These are phyloP conservation scores for Leptodermis oblonga DNA, from an alignment of 257 asterid genomes.

Conservation along the genomic window DNA sequence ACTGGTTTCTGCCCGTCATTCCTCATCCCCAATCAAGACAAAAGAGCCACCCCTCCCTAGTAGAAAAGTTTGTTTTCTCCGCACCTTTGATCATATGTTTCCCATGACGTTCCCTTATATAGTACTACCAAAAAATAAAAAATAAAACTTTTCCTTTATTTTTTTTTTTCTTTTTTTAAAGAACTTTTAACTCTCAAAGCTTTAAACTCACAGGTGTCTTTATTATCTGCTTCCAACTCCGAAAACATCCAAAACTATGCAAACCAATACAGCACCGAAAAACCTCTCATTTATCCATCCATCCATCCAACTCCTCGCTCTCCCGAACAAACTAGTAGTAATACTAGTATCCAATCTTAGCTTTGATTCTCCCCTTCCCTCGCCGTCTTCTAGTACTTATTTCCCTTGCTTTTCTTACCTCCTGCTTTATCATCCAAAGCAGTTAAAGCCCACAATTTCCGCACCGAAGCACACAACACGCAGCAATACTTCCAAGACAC, in stretches of 20 bases:
- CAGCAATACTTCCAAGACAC: constrained; percentile 27
- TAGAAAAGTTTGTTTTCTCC: constrained; percentile 13
- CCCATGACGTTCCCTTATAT: constrained; percentile 13
- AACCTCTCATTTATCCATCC: not conserved
- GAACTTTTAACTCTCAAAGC: constrained; percentile 8
- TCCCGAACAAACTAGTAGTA: constrained; percentile 31
- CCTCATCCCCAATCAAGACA: constrained; percentile 51
- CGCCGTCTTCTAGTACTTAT: constrained; percentile 19
- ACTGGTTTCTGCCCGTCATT: constrained; percentile 47
- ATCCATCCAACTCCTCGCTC: not conserved
- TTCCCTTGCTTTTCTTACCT: not conserved
- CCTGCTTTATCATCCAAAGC: constrained; percentile 5
- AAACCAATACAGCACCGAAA: constrained; percentile 12
- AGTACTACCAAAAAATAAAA: not conserved
- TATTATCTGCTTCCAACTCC: constrained; percentile 46
- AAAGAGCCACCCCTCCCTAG: constrained; percentile 14
- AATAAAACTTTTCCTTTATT: too few species aligned
- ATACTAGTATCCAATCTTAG: too few species aligned
- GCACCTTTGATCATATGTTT: constrained; percentile 40
- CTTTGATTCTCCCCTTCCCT: not conserved
- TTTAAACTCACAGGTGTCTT: constrained; percentile 43
- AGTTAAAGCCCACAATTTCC: constrained; percentile 32
- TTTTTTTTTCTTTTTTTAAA: too few species aligned
- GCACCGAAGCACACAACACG: constrained; percentile 1
- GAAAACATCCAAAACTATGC: constrained; percentile 33